Conservation (phyloP, 2,329 filamentous ascomycete species). For the Fusarium sp. region DNA sequence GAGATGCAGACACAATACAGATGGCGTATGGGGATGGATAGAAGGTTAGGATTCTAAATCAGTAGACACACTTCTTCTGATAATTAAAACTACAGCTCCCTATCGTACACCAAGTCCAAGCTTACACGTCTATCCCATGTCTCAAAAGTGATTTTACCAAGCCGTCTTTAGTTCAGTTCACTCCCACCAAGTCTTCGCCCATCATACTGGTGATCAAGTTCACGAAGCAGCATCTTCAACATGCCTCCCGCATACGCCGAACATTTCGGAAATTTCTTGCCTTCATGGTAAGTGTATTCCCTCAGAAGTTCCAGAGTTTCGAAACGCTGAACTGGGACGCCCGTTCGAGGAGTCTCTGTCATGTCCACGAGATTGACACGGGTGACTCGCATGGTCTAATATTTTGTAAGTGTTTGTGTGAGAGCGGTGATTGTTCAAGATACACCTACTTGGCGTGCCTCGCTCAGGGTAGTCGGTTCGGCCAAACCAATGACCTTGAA, state of each 20-base stretch:
- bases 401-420: not conserved
- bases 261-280: conserved; percentile 21
- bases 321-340: conserved; percentile 17
- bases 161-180: not conserved
- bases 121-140: no score
- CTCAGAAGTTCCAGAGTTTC: conserved; percentile 4
- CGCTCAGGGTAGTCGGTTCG: conserved; percentile 13
- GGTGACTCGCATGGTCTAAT: conserved; percentile 11
- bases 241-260: conserved; percentile 6
- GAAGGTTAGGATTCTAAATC: no score
- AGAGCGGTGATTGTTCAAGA: accelerated
- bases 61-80: no score
- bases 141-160: no score
- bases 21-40: no score
- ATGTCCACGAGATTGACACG: conserved; percentile 38
- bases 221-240: conserved; percentile 28
- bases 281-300: conserved; percentile 2
- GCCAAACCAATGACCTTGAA: conserved; percentile 21
- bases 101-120: not conserved
- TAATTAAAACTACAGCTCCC: not conserved
- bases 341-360: not conserved
- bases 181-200: not conserved
- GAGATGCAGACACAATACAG: no score
- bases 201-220: conserved; percentile 11
- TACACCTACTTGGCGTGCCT: conserved; percentile 20